These are phyloP conservation scores for Xerocomus nothofagi DNA, from an alignment of 1,284 basidiomycete species.

Conservation along the genomic window DNA sequence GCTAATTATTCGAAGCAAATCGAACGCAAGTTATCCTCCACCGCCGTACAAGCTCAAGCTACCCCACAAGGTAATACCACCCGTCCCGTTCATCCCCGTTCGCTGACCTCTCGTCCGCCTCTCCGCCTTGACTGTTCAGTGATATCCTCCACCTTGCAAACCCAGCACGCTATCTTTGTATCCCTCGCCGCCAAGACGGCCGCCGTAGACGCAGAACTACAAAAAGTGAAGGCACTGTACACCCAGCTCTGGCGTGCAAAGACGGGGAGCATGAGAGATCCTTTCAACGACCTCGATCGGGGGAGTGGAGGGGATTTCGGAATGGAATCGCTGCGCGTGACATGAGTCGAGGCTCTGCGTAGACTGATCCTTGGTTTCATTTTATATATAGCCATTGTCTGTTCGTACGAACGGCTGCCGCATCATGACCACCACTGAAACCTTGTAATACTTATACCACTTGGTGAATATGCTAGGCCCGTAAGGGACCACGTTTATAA, in stretches of 20 bases:
- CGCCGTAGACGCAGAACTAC: conserved; percentile 63
- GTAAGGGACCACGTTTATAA: no score
- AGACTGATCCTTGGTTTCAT: neutral
- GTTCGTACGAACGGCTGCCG: no score
- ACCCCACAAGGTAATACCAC: conserved; percentile 68
- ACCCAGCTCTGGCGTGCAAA: conserved; percentile 65
- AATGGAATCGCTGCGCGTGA: conserved; percentile 43
- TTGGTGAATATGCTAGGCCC: no score
- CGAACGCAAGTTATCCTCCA: conserved; percentile 72
- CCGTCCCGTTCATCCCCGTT: neutral
- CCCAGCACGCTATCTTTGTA: conserved; percentile 72
- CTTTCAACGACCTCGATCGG: conserved; percentile 66
- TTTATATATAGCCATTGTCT: no score
- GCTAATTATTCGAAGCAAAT: conserved; percentile 61
- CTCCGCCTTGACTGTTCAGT: conserved; percentile 44
- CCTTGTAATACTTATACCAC: no score
- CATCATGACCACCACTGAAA: no score
- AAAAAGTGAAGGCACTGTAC: conserved; percentile 63
- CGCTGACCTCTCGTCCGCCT: neutral
- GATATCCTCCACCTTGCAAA: conserved; percentile 70
- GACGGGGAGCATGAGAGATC: conserved; percentile 72
- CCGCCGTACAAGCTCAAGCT: conserved; percentile 57
- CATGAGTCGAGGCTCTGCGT: conserved; percentile 25
- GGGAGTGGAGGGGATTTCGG: conserved; percentile 52
- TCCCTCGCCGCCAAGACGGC: conserved; percentile 72